phyloP scores from a whole-genome alignment of 2,329 filamentous ascomycete genomes.

The Lasiodiplodia theobromae region DNA sequence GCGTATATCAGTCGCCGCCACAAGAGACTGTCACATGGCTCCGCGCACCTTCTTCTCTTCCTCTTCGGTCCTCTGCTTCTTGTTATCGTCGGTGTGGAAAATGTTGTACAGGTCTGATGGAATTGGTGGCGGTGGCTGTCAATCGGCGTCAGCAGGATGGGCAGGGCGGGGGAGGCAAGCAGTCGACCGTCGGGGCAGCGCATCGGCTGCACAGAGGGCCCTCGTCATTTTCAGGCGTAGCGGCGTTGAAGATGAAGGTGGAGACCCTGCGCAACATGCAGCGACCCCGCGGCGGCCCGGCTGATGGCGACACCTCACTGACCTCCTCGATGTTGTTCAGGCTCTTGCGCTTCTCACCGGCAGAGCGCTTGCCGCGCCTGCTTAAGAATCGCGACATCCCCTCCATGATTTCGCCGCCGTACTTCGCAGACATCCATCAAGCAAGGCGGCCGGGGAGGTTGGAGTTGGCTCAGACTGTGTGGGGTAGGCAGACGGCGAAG shows the following conservation, averaged over 20 bases:
- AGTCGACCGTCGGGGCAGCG: conserved; percentile 6
- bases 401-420: conserved; percentile 48
- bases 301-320: conserved; percentile 20
- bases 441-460: conserved; percentile 17
- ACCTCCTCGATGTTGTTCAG: conserved; percentile 27
- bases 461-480: conserved; percentile 27
- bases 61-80: conserved; percentile 63
- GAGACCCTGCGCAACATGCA: conserved; percentile 22
- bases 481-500: conserved; percentile 27
- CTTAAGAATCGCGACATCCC: conserved; percentile 72
- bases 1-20: not conserved
- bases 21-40: conserved; percentile 33
- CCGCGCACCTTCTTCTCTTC: conserved; percentile 54
- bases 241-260: conserved; percentile 18
- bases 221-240: conserved; percentile 3
- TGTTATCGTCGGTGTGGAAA: conserved; percentile 68
- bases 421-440: conserved; percentile 34
- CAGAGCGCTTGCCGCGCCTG: conserved; percentile 65
- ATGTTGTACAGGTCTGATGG: conserved; percentile 65
- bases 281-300: conserved; percentile 19
- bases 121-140: conserved; percentile 26
- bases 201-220: not conserved
- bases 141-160: conserved; percentile 6
- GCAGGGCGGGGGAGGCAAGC: not conserved
- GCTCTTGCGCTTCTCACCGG: conserved; percentile 42